Conservation (phyloP, 371 early-diverging fungal genomes). For the Blastocladiella emersonii region DNA sequence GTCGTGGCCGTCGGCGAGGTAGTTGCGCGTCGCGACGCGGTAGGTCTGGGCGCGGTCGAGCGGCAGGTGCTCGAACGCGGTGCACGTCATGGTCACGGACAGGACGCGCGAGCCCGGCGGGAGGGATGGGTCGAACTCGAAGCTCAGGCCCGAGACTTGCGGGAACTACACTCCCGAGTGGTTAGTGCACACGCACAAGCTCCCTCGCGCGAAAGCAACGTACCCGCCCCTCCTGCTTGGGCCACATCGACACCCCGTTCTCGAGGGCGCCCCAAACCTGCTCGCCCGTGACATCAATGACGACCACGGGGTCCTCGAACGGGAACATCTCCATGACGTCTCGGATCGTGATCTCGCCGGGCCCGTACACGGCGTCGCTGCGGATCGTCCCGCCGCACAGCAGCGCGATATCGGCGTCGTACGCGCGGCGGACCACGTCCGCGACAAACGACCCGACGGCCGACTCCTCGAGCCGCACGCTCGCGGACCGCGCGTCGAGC, state of each 20-base stretch:
- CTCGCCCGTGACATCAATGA: conserved; percentile 35
- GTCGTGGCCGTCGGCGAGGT: conserved; percentile 44
- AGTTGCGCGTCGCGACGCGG: conserved; percentile 35
- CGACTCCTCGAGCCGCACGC: conserved; percentile 37
- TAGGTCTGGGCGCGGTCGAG: conserved; percentile 31
- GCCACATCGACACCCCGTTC: conserved; percentile 40
- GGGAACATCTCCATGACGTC: conserved; percentile 47
- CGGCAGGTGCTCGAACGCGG: conserved; percentile 15
- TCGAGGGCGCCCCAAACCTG: conserved; percentile 42
- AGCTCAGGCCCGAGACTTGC: conserved; percentile 39
- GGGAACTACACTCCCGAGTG: conserved; percentile 21
- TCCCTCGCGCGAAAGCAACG: too few species aligned
- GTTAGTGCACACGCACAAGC: too few species aligned
- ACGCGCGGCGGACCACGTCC: conserved; percentile 40
- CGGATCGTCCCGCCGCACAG: conserved; percentile 44
- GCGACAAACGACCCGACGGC: conserved; percentile 42
- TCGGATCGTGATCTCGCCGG: conserved; percentile 37
- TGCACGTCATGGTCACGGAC: conserved; percentile 13
- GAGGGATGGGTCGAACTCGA: conserved; percentile 33
- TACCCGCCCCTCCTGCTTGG: conserved; percentile 42
- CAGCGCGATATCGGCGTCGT: conserved; percentile 21
- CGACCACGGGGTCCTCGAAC: conserved; percentile 46
- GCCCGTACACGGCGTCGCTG: conserved; percentile 32
- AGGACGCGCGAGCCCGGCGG: conserved; percentile 30
- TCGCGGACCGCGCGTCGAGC: conserved; percentile 39